Base-by-base conservation (phyloP, 78 protist species). In the Pigoraptor vietnamica region DNA sequence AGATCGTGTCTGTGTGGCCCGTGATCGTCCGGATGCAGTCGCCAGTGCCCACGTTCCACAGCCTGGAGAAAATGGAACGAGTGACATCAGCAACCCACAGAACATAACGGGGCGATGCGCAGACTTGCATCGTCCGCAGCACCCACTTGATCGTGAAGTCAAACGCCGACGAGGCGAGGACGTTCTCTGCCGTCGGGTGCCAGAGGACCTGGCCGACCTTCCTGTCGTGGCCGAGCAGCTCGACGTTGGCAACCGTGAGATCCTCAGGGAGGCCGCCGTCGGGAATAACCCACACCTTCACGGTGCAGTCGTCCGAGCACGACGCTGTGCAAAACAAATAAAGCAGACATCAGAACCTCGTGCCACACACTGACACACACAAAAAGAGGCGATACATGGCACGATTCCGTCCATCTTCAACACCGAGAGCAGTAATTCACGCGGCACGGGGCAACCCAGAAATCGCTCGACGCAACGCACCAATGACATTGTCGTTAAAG, bases 101-200 rank as follows among this genome's bases (percentile, higher is more conserved):
- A 24, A 37, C 23, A 36, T 48, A 14, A 48, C 67, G 29, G 29
- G 14, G 32, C n/a, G 40, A 82, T 19, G 37, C 34, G 14, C n/a
- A 90, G 24, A 37, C 2, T 0, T 23, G 82, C n/a, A 10, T 23
- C 33, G 23, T 24, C 19, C 56, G 25, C 56, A 40, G 25, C 56
- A 79, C 83, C 83, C 34, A 79, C 87, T 29, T 82, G 87, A 82
- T 34, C 35, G 37, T 0, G 14, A 32, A 86, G 89, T 89, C 91
- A 35, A 34, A 32, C 34, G 34, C 82, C 21, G 97, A 39, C 82
- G 98, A 91, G 82, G 94, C 95, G 86, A 97, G 93, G 40, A 98
- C 96, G 94, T 98, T 96, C 92, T 95, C 91, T 36, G 99, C 99
- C 6, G 94, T 92, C 55, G 99, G 99, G 92, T 97, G 96, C 95